phyloP scores from a whole-genome alignment of 176 grass and related monocot genomes.

The Puya raimondii region DNA sequence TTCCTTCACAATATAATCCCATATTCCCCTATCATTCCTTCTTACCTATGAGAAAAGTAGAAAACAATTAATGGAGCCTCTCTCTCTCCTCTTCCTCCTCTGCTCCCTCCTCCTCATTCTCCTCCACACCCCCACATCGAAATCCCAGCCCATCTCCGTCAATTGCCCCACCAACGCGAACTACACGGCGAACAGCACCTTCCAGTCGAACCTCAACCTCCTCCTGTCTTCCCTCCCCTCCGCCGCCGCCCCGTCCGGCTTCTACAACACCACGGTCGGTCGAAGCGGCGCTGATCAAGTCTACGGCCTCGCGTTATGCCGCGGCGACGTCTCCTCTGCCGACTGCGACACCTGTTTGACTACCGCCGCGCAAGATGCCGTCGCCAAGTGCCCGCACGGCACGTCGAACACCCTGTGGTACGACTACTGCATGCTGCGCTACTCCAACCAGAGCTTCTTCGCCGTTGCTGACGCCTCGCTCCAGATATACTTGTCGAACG shows the following conservation, averaged over 20 bases:
- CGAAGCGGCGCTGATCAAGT: neutral
- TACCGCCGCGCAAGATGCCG: conserved; percentile 8
- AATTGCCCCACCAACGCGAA: conserved; percentile 8
- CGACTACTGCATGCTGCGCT: conserved; percentile 21
- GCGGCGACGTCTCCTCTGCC: conserved; percentile 24
- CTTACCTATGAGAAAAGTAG: neutral
- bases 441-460: conserved; percentile 28
- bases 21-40: too few relatives aligned
- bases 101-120: too few relatives aligned
- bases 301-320: conserved; percentile 33
- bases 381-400: conserved; percentile 2
- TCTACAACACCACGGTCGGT: conserved; percentile 11
- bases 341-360: conserved; percentile 24
- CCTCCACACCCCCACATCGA: too few relatives aligned
- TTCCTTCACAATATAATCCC: too few relatives aligned
- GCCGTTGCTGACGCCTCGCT: neutral
- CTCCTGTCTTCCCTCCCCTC: conserved; percentile 30
- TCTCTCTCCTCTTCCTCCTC: too few relatives aligned
- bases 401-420: conserved; percentile 6
- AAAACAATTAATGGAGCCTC: conserved; percentile 3
- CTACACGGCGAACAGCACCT: conserved; percentile 32
- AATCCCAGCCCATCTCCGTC: neutral
- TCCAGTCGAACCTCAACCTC: conserved; percentile 27
- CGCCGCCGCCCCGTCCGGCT: conserved; percentile 2
- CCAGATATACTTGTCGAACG: accelerated